A percentile compares a stretch with the other conserved stretches of the same genome.
Conservation (phyloP, 2,329 filamentous ascomycete genomes). For the Clarireedia paspali region DNA sequence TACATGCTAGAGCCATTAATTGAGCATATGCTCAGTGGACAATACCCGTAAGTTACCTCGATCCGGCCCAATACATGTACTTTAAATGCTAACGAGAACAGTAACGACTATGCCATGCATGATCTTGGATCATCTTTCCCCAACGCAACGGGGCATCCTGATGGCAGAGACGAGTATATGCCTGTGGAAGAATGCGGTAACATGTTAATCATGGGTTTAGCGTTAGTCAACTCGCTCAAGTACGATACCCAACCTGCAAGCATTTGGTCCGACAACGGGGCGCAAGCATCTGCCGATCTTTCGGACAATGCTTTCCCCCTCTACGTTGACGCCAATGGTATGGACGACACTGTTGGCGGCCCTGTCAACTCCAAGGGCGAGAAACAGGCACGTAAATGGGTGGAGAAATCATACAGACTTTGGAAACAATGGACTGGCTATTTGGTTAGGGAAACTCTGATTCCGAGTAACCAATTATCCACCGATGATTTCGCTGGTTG, state of each 20-base stretch:
- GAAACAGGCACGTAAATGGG: constrained; percentile 53
- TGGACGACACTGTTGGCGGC: constrained; percentile 56
- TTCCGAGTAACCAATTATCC: constrained; percentile 59
- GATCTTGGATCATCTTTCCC: constrained; percentile 67
- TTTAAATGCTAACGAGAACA: not conserved
- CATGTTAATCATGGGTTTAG: constrained; percentile 66
- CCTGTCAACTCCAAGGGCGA: constrained; percentile 39
- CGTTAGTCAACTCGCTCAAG: constrained; percentile 65
- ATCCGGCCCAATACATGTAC: too few relatives aligned
- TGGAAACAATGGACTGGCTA: constrained; percentile 67
- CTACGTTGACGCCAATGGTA: constrained; percentile 41
- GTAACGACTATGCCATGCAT: constrained; percentile 73
- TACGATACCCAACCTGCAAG: constrained; percentile 54
- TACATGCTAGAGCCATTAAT: constrained; percentile 74
- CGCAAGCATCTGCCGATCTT: constrained; percentile 18
- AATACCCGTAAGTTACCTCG: constrained; percentile 51
- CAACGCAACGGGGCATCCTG: constrained; percentile 65
- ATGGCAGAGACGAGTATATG: constrained; percentile 58
- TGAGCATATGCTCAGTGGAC: constrained; percentile 73
- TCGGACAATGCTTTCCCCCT: constrained; percentile 25
- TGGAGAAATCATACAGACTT: constrained; percentile 51
- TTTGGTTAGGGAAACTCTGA: constrained; percentile 54
- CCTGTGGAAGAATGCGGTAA: constrained; percentile 60
- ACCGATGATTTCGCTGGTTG: constrained; percentile 67
- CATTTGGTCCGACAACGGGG: constrained; percentile 43